Evolutionary conservation across 257 asterid genomes (phyloP).

Genomic region (Verbena officinalis): DNA sequence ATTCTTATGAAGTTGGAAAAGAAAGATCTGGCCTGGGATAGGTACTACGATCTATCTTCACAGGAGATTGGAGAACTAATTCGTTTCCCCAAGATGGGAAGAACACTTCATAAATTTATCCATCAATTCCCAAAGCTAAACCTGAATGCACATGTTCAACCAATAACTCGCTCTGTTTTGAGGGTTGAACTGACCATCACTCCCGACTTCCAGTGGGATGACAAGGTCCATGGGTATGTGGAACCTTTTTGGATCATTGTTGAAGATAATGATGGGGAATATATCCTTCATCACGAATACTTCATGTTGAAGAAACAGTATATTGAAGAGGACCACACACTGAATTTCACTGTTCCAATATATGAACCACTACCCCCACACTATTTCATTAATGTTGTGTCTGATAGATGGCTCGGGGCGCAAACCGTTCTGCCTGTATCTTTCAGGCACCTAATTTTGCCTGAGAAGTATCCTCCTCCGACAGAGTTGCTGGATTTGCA

Average conservation of each 20-base stretch:
- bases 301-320: constrained; percentile 62
- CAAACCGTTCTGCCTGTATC: constrained; percentile 62
- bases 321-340: constrained; percentile 53
- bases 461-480: constrained; percentile 67
- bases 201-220: constrained; percentile 67
- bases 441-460: constrained; percentile 62
- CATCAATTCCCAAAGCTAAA: constrained; percentile 60
- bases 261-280: constrained; percentile 63
- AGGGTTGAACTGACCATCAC: constrained; percentile 57
- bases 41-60: constrained; percentile 60
- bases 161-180: constrained; percentile 60
- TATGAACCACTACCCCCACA: constrained; percentile 61
- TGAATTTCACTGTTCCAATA: constrained; percentile 60
- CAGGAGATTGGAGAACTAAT: constrained; percentile 66
- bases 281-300: constrained; percentile 58
- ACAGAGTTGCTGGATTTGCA: constrained; percentile 65
- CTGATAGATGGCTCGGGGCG: constrained; percentile 59
- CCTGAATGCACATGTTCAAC: constrained; percentile 60
- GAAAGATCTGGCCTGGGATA: constrained; percentile 71
- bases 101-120: constrained; percentile 54
- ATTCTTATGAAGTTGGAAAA: constrained; percentile 59
- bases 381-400: constrained; percentile 53
- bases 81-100: constrained; percentile 58
- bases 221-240: constrained; percentile 58
- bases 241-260: constrained; percentile 68